These are phyloP conservation scores for Sphaerosporella brunnea DNA, from an alignment of 495 filamentous ascomycete species.

Conservation along the genomic window DNA sequence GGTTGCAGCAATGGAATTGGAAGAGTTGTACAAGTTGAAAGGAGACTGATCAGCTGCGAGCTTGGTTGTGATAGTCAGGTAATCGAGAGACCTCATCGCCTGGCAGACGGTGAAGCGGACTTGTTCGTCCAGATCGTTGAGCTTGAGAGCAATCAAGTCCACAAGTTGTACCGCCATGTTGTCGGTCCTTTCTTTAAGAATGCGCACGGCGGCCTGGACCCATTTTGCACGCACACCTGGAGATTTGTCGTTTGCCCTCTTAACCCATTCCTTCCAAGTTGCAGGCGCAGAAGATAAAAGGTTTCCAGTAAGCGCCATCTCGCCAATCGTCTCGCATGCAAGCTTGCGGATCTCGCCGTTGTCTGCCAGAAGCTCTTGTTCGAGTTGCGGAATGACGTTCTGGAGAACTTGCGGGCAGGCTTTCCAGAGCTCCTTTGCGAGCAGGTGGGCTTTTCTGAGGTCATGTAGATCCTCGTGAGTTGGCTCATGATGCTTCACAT, in stretches of 20 bases:
- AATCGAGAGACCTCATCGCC: constrained; percentile 60
- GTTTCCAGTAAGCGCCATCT: constrained; percentile 38
- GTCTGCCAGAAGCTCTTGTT: constrained; percentile 80
- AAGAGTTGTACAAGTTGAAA: constrained; percentile 20
- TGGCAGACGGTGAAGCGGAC: constrained; percentile 76
- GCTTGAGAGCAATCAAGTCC: constrained; percentile 53
- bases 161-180: constrained; percentile 36
- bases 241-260: constrained; percentile 69
- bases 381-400: constrained; percentile 85
- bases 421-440: constrained; percentile 87
- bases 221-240: constrained; percentile 62
- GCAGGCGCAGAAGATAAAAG: constrained; percentile 17
- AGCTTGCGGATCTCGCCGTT: constrained; percentile 68
- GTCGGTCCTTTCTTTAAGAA: constrained; percentile 33
- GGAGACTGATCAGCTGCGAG: constrained; percentile 38
- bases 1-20: constrained; percentile 3
- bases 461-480: constrained; percentile 74
- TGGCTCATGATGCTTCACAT: constrained; percentile 35
- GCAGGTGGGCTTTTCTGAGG: constrained; percentile 67
- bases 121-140: constrained; percentile 75
- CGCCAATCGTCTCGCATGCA: constrained; percentile 82
- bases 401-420: constrained; percentile 74
- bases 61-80: constrained; percentile 55
- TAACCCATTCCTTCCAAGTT: constrained; percentile 32
- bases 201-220: constrained; percentile 68